Base-by-base conservation (phyloP, 345 rosid genomes). In the Gossypium mustelinum region DNA sequence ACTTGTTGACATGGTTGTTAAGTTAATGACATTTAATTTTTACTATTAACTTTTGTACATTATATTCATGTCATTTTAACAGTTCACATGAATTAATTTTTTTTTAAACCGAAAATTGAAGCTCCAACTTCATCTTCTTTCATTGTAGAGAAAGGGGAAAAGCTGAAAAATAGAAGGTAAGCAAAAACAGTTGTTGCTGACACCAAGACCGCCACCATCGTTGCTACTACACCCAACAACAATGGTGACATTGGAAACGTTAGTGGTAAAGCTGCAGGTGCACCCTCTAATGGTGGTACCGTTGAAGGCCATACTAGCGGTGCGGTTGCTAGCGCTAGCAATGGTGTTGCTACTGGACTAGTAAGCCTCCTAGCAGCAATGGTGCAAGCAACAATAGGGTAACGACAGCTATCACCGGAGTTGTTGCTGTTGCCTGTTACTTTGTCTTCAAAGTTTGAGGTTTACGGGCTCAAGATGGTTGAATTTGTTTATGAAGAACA, bases 181-280 rank as follows among this genome's bases (percentile, higher is more conserved):
- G 34, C 34, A 29, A 4, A 29, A 29, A 3, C 34, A 29, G 34
- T 29, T 29, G 34, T 29, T 1, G 89, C 87, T 4, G 75, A 52
- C 22, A 72, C 11, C 1, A 0, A 77, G 60, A 11, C 72, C 39
- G 2, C 58, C 7, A 72, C 70, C 34, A 1, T 29, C 3, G 34
- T 29, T 24, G 43, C 13, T 2, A n/a, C 54, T 4, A 16, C 54
- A 5, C 24, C 48, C 24, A 3, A 0, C 14, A 10, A 4, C 41
- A 24, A 41, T 64, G 68, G 43, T 64, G 3, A 12, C 50, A 54
- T 55, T 71, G 74, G 68, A 12, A 64, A 41, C 24, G 43, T 22
- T 41, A 29, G 34, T 29, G 50, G 18, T n/a, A 48, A 64, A 1
- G 68, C 48, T 9, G 48, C 50, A 17, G 25, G 9, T 9, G 68